These are phyloP conservation scores for Kodamaea leandrae DNA, from an alignment of 805 yeast genomes.

Conservation along the genomic window DNA sequence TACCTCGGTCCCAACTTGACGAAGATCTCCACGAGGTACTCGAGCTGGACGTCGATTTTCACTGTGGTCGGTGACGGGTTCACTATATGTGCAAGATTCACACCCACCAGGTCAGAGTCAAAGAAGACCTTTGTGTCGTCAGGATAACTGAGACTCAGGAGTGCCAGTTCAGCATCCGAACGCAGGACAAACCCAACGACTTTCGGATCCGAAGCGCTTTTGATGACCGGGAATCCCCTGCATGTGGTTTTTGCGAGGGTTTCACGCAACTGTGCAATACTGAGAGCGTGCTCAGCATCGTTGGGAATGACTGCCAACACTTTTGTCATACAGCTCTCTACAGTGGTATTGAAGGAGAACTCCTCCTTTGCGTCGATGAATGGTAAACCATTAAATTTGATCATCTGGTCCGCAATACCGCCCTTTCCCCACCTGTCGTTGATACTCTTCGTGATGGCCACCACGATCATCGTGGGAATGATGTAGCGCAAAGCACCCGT, in stretches of 20 bases:
- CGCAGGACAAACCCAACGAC: conserved; percentile 48
- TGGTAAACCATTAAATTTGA: conserved; percentile 84
- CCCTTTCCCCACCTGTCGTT: conserved; percentile 71
- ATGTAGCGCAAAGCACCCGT: conserved; percentile 93
- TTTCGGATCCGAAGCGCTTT: conserved; percentile 32
- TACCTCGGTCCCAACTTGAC: conserved; percentile 76
- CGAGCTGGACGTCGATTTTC: conserved; percentile 51
- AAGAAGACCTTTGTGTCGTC: conserved; percentile 5
- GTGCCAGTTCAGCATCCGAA: conserved; percentile 32
- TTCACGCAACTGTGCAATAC: conserved; percentile 30
- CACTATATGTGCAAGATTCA: conserved; percentile 32
- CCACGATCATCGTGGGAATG: conserved; percentile 94
- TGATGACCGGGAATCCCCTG: conserved; percentile 55
- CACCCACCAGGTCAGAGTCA: conserved; percentile 6
- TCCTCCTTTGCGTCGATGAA: conserved; percentile 71
- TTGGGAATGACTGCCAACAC: conserved; percentile 37
- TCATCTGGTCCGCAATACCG: conserved; percentile 97
- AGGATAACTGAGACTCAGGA: not conserved
- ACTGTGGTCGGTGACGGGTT: conserved; percentile 64
- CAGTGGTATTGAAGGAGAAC: conserved; percentile 44
- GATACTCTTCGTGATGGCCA: conserved; percentile 81
- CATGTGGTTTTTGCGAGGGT: conserved; percentile 33
- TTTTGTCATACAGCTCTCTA: conserved; percentile 63
- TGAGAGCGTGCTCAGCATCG: conserved; percentile 25
- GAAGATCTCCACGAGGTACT: conserved; percentile 64